phyloP scores from a whole-genome alignment of 768 basidiomycete genomes.

The Suillus tomentosus region DNA sequence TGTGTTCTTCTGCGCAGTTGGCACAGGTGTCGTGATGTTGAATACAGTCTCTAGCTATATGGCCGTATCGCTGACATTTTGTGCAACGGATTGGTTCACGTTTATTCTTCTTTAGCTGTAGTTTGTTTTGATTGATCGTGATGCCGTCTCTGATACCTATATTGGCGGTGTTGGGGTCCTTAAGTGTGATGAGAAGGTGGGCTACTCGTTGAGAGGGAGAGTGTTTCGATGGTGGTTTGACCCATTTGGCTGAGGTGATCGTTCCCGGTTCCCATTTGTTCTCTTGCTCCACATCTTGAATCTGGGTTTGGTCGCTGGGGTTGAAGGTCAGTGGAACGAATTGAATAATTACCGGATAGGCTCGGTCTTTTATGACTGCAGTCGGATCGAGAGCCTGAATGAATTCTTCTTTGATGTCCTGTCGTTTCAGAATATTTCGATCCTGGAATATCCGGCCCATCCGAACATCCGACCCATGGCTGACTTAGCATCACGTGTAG shows the following conservation, averaged over 20 bases:
- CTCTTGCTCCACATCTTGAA: background rate
- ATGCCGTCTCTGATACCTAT: constrained; percentile 22
- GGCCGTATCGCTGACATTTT: background rate
- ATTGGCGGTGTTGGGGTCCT: constrained; percentile 24
- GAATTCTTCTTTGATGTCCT: constrained; percentile 13
- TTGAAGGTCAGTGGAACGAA: constrained; percentile 26
- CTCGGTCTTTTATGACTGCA: constrained; percentile 6
- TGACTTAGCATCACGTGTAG: too few species aligned
- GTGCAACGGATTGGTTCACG: background rate
- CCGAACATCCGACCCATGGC: too few species aligned
- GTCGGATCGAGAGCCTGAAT: background rate
- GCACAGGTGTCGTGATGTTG: too few species aligned
- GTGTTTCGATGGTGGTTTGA: background rate
- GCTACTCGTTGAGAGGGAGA: background rate
- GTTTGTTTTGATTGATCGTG: constrained; percentile 16
- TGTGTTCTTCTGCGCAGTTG: too few species aligned
- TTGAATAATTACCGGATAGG: constrained; percentile 20
- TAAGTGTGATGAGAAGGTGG: background rate
- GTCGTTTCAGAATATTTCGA: too few species aligned
- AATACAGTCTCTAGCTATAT: too few species aligned
- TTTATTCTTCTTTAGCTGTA: background rate
- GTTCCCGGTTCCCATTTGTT: background rate
- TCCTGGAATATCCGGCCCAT: too few species aligned
- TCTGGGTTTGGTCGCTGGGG: background rate
- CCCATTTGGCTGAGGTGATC: background rate